Evolutionary conservation across 106 monocot species (phyloP), one percentile per base, ranked within the genome.

Genomic region (Dendrobium nobile): DNA sequence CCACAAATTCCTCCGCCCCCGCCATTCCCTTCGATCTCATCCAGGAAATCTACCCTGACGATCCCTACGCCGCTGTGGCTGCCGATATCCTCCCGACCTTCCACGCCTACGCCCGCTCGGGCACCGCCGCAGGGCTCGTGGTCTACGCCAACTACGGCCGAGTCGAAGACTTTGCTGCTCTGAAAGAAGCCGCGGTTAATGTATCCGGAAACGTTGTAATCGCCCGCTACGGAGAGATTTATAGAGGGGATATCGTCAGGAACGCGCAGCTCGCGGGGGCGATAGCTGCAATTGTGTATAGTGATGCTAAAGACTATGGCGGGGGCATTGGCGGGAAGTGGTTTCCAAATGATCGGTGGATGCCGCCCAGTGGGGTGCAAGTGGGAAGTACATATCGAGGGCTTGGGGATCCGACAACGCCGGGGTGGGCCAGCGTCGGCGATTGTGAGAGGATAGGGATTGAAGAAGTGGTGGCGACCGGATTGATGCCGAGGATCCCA

Each of bases 81-180:
- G 55, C 64, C 3, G 89, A 82, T 28, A 78, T 81, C 16, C 44
- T 87, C 40, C 95, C 88, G 48, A 87, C 87, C 67, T 92, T 92
- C 90, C 92, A 88, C 82, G 95, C 95, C 73, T 95, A 88, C 79
- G 79, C 87, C 45, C 41, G 1, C 54, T 84, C 92, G 58, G 95
- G 88, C 72, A 64, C 88, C 56, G 92, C 88, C 72, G 51, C 77
- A 6, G 92, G 85, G 31, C 89, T 75, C 27, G 84, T 75, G 47
- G 88, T 87, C 55, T 95, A 90, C 82, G 88, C 85, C 73, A 89
- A 90, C 85, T 95, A 92, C 83, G 95, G 92, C 79, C 86, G 88
- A 20, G 81, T 56, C 6, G 88, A 90, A 84, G 92, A 95, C 86
- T 95, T 84, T 79, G 74, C 72, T 17, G 56, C 45, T 10, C 83